Evolutionary conservation across 495 filamentous ascomycete species (phyloP), one percentile per base, ranked within the genome.

Genomic region (Aspergillus biplanus): DNA sequence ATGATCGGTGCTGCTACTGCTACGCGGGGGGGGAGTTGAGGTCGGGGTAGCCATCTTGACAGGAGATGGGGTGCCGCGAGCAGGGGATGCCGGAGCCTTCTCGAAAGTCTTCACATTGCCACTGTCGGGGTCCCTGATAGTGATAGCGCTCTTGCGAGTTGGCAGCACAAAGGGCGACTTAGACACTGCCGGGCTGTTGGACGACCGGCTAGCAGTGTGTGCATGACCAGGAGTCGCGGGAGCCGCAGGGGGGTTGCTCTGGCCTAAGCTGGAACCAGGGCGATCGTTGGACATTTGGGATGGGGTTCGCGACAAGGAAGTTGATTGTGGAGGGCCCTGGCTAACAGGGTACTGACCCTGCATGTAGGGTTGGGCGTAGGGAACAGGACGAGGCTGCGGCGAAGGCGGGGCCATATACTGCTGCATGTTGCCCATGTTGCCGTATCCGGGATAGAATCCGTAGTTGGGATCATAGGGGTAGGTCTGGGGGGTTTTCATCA

Each of bases 251-350:
- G 82, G 87, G 67, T 80, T 85, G 18, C 82, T 82, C 67, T 90
- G 91, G 44, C 89, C 85, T 52, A 93, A 83, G 75, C 90, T 93
- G 27, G 93, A 94, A 15, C 84, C 80, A 9, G 93, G 92, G 58
- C 92, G 87, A 66, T 95, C 89, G 60, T 82, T 81, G 27, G 89
- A 93, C 42, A 93, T 79, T 71, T 95, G 90, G 7, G 93, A 97
- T 4, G 91, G 85, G 53, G 86, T 90, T 68, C 93, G 89, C 7
- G 92, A 94, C 86, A 97, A 91, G 9, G 88, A 79, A 21, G 86
- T 83, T 15, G 86, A 77, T 71, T 85, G 82, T 50, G 80, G 78
- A 61, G 80, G 78, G 67, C 80, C 72, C 62, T 78, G 79, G 7
- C 42, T 27, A 66, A 88, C 87, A 50, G 80, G 75, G 68, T 82